Base-by-base conservation (phyloP, 2,329 filamentous ascomycete genomes). In the Pseudogymnoascus sp. region DNA sequence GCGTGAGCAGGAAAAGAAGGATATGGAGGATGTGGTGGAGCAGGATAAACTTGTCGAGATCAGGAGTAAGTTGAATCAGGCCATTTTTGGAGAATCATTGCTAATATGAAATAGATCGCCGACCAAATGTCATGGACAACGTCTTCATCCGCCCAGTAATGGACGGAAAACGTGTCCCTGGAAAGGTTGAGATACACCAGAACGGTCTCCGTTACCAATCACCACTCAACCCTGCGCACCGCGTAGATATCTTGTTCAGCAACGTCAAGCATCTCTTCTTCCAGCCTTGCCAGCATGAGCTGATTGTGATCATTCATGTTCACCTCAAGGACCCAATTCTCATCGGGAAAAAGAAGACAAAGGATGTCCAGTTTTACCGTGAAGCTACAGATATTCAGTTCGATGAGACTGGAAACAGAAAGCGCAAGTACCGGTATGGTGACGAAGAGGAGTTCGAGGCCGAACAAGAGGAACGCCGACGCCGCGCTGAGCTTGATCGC, bases 261-360 rank as follows among this genome's bases (percentile, higher is more conserved):
- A 99, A 99, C 76, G 90, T 99, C 73, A 95, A 96, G 74, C 94
- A 99, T 72, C 81, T 99, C 2, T 99, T 99, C 80, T 99, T 99
- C 80, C 94, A 99, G 74, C 94, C 95, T 28, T 97, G 91, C 70
- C 89, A 91, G 68, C 91, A 96, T 70, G 94, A 99, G 74, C 78
- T 99, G 70, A 96, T 99, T 67, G 95, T 99, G 66, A 90, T 99
- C 69, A 97, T 99, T 67, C 94, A 99, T 74, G 89, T 99, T 61
- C 94, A 99, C 73, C 83, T 99, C 58, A 97, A 96, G 77, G 96
- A 97, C 64, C 94, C 94, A 2, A 97, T 99, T 72, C 91, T 99
- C 74, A 89, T 99, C 65, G 94, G 94, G 64, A 97, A 87, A 77
- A 95, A 96, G 78, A 99, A 99, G 84, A 96, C 94, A 9, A 97